phyloP scores from a whole-genome alignment of 805 yeast genomes.

The Nakazawaea holstii region DNA sequence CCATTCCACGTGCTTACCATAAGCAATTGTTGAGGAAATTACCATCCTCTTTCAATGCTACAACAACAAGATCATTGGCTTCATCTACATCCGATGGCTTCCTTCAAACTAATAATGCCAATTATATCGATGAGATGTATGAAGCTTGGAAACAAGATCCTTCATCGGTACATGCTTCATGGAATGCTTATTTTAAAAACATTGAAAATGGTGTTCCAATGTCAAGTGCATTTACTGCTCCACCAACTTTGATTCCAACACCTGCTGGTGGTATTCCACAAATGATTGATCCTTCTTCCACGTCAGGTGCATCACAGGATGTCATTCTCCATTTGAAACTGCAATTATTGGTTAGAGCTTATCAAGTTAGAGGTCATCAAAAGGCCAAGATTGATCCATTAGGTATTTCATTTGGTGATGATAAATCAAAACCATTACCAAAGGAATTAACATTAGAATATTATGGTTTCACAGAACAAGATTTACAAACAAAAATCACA shows the following conservation, averaged over 20 bases:
- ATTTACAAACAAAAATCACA: conserved; percentile 75
- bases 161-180: conserved; percentile 83
- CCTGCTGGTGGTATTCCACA: conserved; percentile 75
- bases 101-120: conserved; percentile 77
- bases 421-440: conserved; percentile 48
- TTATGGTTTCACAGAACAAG: conserved; percentile 87
- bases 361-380: conserved; percentile 97
- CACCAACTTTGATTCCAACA: conserved; percentile 83
- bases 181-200: conserved; percentile 96
- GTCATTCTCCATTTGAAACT: conserved; percentile 88
- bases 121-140: conserved; percentile 97
- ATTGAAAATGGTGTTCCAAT: conserved; percentile 72
- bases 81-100: conserved; percentile 58
- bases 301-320: conserved; percentile 49
- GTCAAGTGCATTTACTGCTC: conserved; percentile 76
- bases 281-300: conserved; percentile 40
- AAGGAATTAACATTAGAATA: conserved; percentile 86
- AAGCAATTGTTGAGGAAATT: conserved; percentile 2
- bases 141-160: conserved; percentile 93
- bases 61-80: conserved; percentile 23
- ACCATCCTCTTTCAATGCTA: neutral
- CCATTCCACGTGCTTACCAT: conserved; percentile 4
- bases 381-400: conserved; percentile 96
- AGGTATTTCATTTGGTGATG: conserved; percentile 80
- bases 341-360: conserved; percentile 94